These are phyloP conservation scores for Nigrospora osmanthi DNA, from an alignment of 2,329 filamentous ascomycete genomes.

Conservation along the genomic window DNA sequence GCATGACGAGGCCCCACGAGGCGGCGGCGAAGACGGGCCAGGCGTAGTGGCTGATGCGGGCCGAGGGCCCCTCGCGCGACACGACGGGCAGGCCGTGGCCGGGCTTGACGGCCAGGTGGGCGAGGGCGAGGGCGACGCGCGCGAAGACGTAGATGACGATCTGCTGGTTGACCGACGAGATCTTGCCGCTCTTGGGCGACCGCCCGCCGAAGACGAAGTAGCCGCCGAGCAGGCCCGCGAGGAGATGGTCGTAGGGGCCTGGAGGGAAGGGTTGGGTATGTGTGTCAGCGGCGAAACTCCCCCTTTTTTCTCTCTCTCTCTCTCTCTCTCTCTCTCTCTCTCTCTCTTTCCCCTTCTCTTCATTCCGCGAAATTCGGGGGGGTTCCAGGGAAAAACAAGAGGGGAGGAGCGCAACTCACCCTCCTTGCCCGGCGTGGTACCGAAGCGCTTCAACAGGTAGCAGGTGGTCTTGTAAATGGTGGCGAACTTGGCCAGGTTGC, in stretches of 20 bases:
- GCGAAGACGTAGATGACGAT: constrained; percentile 98
- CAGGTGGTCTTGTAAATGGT: constrained; percentile 82
- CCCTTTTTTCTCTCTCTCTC: not conserved
- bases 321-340: too few relatives aligned
- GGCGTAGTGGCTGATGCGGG: constrained; percentile 57
- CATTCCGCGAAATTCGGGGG: constrained; percentile 18
- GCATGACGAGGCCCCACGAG: constrained; percentile 94
- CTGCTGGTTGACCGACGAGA: constrained; percentile 84
- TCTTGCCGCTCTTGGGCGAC: constrained; percentile 54
- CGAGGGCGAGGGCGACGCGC: constrained; percentile 76
- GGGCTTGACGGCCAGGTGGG: constrained; percentile 71
- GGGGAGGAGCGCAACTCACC: constrained; percentile 21
- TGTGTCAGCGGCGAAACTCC: constrained; percentile 1
- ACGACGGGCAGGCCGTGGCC: constrained; percentile 41
- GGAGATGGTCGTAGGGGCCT: constrained; percentile 73
- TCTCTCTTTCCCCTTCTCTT: not conserved
- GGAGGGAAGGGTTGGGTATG: constrained; percentile 18
- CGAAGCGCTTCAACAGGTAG: constrained; percentile 61
- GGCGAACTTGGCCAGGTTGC: constrained; percentile 86
- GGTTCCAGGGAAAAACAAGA: not conserved
- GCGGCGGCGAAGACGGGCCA: constrained; percentile 90
- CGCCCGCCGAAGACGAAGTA: constrained; percentile 82
- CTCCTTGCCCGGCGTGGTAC: constrained; percentile 51
- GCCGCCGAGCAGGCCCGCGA: constrained; percentile 81
- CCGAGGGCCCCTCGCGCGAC: constrained; percentile 37